A percentile compares a stretch with the other conserved stretches of the same genome.
phyloP scores from a whole-genome alignment of 73 alveolate species.

The Tetrahymena malaccensis region DNA sequence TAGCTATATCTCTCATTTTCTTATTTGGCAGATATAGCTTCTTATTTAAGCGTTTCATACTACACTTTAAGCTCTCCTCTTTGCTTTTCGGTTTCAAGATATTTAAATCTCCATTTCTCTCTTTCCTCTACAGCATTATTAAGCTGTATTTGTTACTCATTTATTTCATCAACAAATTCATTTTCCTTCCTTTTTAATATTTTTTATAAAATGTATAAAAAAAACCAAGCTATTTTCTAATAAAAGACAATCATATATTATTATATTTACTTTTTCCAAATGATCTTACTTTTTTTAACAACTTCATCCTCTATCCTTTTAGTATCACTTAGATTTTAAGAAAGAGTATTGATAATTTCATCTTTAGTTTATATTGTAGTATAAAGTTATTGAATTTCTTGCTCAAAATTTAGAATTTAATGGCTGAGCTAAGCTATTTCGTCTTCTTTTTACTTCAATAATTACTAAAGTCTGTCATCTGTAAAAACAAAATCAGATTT shows the following conservation, averaged over 20 bases:
- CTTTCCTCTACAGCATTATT: neutral
- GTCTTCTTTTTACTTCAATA: neutral
- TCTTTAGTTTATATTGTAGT: neutral
- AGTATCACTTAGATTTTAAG: neutral
- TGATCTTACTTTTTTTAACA: neutral
- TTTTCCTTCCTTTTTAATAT: neutral
- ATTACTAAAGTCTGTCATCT: neutral
- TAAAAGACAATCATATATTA: neutral
- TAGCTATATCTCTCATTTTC: neutral
- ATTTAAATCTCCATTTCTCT: neutral
- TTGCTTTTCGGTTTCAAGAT: neutral
- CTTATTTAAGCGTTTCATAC: neutral
- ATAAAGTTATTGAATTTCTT: neutral
- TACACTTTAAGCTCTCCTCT: neutral
- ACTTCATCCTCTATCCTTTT: neutral
- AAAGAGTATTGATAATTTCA: neutral
- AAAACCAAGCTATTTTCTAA: neutral
- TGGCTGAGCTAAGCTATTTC: neutral
- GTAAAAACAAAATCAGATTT: neutral
- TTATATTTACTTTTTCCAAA: neutral
- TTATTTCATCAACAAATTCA: neutral
- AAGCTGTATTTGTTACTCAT: neutral
- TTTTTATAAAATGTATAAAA: too few species aligned
- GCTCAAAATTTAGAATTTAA: neutral
- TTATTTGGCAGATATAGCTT: neutral